phyloP scores from a whole-genome alignment of 2,329 filamentous ascomycete species.

The Fusarium illudens region DNA sequence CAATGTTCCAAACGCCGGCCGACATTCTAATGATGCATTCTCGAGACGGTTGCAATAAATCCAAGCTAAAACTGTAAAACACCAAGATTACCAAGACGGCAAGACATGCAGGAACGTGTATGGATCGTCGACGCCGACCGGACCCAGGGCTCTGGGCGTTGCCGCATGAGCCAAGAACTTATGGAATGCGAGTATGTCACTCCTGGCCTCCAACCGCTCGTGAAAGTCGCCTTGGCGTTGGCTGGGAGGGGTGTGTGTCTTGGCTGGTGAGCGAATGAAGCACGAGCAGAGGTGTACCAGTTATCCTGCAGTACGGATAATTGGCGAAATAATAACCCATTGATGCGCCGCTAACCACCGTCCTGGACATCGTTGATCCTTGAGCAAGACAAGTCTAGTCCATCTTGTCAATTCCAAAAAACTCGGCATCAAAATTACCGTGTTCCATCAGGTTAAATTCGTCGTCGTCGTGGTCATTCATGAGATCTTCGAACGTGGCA shows the following conservation, averaged over 20 bases:
- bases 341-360: background rate
- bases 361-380: background rate
- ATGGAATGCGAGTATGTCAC: background rate
- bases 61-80: background rate
- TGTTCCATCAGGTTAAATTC: slow-evolving; percentile 53
- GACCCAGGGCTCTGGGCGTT: background rate
- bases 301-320: background rate
- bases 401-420: slow-evolving; percentile 52
- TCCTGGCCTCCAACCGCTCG: background rate
- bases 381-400: background rate
- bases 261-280: background rate
- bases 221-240: background rate
- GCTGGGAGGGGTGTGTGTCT: background rate
- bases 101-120: background rate
- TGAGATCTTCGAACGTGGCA: slow-evolving; percentile 61
- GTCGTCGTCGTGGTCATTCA: slow-evolving; percentile 49
- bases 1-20: slow-evolving; percentile 12
- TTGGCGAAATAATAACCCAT: background rate
- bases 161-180: slow-evolving; percentile 2
- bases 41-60: background rate
- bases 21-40: slow-evolving; percentile 3
- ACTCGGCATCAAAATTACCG: slow-evolving; percentile 58
- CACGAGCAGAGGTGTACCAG: background rate
- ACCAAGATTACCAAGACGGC: slow-evolving; percentile 1
- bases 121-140: background rate